Evolutionary conservation across 345 rosid genomes (phyloP).

Genomic region (Pistacia integerrima): DNA sequence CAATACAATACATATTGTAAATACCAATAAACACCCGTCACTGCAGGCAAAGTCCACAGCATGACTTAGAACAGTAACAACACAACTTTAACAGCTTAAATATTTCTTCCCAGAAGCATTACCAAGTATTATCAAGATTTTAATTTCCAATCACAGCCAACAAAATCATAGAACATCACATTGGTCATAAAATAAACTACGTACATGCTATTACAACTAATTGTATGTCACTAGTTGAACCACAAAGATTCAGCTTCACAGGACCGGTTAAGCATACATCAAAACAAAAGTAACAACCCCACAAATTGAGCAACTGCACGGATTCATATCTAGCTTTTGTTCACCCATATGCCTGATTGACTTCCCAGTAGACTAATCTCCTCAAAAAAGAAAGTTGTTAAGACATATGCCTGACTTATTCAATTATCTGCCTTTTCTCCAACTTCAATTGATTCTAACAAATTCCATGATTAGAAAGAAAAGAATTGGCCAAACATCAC

Average conservation of each 20-base stretch:
- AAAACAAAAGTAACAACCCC: neutral
- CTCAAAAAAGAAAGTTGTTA: neutral
- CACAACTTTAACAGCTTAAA: neutral
- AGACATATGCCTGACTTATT: neutral
- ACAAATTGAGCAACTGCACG: neutral
- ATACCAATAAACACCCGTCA: neutral
- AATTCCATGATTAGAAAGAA: neutral
- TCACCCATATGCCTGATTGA: neutral
- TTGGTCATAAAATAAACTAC: neutral
- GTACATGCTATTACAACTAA: neutral
- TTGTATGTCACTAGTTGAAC: neutral
- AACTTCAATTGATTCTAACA: neutral
- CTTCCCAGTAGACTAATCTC: slow-evolving; percentile 1
- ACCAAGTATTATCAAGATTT: slow-evolving; percentile 2
- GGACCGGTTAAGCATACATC: neutral
- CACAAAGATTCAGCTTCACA: neutral
- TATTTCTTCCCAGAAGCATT: neutral
- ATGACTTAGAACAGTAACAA: neutral
- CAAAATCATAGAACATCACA: neutral
- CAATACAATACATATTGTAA: neutral
- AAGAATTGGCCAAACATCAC: neutral
- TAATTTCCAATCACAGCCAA: neutral
- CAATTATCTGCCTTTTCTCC: neutral
- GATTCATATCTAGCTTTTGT: neutral
- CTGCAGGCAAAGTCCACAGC: neutral